Evolutionary conservation across 306 rosid genomes (phyloP).

Genomic region (Quercus bicolor): DNA sequence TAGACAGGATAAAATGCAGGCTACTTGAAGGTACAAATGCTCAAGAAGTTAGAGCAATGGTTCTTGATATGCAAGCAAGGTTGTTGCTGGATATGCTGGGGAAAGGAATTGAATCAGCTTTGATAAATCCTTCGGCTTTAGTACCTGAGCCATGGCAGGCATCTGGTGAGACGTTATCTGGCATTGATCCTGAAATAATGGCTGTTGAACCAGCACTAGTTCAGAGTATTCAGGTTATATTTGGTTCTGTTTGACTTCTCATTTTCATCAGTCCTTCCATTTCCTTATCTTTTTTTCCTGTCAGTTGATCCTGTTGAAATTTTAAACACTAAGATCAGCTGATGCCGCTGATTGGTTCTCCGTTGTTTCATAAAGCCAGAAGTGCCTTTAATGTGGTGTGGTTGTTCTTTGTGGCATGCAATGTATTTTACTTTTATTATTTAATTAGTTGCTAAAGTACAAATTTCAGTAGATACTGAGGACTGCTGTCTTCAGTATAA

Average conservation of each 20-base stretch:
- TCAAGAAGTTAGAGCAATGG: conserved; percentile 99
- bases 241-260: conserved; percentile 9
- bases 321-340: background rate
- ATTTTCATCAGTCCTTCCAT: background rate
- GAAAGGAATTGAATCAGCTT: conserved; percentile 95
- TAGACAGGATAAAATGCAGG: conserved; percentile 98
- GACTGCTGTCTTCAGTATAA: background rate
- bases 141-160: conserved; percentile 91
- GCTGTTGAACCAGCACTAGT: conserved; percentile 83
- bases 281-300: background rate
- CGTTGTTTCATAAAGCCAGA: background rate
- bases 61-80: conserved; percentile 99
- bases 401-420: background rate
- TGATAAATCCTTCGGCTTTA: conserved; percentile 80
- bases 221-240: conserved; percentile 73
- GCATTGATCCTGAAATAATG: conserved; percentile 87
- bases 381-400: background rate
- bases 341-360: background rate
- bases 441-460: background rate
- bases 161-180: conserved; percentile 65
- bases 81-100: conserved; percentile 97
- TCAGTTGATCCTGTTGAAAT: background rate
- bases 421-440: background rate
- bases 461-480: background rate
- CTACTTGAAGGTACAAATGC: conserved; percentile 93